Percentiles rank a stretch among this genome's conserved stretches.
Evolutionary conservation across 2,329 filamentous ascomycete species (phyloP).

Genomic region (Alternaria longipes): DNA sequence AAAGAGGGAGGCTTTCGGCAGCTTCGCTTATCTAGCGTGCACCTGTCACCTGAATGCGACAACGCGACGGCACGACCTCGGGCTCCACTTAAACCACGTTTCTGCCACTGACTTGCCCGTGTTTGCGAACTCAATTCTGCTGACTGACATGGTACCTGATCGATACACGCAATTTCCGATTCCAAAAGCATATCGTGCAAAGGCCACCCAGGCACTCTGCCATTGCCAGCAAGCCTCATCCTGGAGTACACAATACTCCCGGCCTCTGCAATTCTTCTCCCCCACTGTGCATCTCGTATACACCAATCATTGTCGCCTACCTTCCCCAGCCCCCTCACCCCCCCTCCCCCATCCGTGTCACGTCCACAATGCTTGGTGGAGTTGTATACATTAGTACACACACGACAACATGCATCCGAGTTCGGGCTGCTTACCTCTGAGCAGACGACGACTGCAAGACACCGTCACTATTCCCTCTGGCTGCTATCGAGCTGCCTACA

Average conservation of each 20-base stretch:
- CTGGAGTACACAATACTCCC: conserved; percentile 5
- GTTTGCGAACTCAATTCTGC: background rate
- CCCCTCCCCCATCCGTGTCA: conserved; percentile 1
- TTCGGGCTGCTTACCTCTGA: background rate
- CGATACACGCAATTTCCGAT: conserved; percentile 2
- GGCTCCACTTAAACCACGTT: conserved; percentile 5
- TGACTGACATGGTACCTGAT: background rate
- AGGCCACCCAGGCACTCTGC: background rate
- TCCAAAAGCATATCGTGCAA: background rate
- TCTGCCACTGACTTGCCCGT: background rate
- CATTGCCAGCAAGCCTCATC: background rate
- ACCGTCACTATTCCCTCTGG: background rate
- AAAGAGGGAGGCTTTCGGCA: conserved; percentile 2
- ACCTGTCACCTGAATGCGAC: conserved; percentile 4
- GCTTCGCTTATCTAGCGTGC: conserved; percentile 10
- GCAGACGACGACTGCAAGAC: background rate
- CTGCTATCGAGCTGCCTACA: background rate
- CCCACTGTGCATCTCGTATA: background rate
- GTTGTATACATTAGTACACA: background rate
- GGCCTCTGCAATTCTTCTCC: background rate
- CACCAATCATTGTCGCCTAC: conserved; percentile 1
- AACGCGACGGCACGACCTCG: conserved; percentile 9
- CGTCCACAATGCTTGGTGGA: background rate
- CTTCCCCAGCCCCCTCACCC: background rate
- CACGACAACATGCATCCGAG: background rate